phyloP scores from a whole-genome alignment of 768 basidiomycete genomes.

The Neoboletus subvelutipes region DNA sequence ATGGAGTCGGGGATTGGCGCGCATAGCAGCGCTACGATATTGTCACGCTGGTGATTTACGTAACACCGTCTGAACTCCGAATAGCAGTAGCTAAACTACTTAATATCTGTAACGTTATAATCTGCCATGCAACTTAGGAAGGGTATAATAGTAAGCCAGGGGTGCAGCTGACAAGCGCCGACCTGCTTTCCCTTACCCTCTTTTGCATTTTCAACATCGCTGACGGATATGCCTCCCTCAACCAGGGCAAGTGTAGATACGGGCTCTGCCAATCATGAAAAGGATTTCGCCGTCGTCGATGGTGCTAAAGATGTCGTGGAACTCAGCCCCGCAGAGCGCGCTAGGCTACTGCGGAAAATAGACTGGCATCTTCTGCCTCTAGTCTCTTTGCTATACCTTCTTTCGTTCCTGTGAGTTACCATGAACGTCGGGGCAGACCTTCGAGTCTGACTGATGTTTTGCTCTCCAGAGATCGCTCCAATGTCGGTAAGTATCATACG shows the following conservation, averaged over 20 bases:
- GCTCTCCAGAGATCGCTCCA: background rate
- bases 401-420: background rate
- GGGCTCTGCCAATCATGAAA: background rate
- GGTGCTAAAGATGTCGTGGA: background rate
- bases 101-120: background rate
- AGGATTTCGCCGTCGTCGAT: background rate
- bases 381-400: background rate
- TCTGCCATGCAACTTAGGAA: background rate
- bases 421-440: background rate
- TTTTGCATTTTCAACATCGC: background rate
- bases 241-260: constrained; percentile 12
- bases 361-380: background rate
- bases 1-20: too few relatives aligned
- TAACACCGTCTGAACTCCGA: too few relatives aligned
- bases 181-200: background rate
- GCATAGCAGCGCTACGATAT: too few relatives aligned
- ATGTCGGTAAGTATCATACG: background rate
- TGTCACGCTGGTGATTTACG: too few relatives aligned
- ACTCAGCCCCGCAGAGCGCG: background rate
- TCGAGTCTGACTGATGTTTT: background rate
- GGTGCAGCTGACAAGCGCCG: background rate
- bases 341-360: background rate
- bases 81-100: too few relatives aligned
- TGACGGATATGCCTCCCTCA: constrained; percentile 17
- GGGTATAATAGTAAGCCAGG: background rate